Conservation (phyloP, 106 monocot species). For the Dioscorea dumetorum region DNA sequence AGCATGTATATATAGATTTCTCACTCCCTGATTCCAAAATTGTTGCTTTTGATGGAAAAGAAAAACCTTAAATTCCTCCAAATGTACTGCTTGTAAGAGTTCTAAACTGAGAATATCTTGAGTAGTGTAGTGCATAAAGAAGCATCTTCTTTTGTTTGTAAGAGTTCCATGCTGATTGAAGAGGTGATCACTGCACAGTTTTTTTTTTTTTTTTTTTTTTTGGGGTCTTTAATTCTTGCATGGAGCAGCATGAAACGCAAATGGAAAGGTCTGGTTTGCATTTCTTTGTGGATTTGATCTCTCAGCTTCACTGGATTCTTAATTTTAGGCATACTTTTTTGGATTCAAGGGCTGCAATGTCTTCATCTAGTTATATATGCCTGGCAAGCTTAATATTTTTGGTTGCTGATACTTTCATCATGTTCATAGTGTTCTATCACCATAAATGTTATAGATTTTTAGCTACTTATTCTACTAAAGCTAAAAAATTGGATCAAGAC, state of each 20-base stretch:
- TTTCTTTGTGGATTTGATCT: conserved; percentile 29
- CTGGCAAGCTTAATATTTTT: conserved; percentile 57
- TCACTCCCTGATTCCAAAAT: too few species aligned
- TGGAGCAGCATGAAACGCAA: conserved; percentile 75
- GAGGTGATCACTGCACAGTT: conserved; percentile 95
- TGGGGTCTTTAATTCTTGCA: conserved; percentile 83
- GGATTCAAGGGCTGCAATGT: conserved; percentile 23
- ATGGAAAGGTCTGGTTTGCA: conserved; percentile 6
- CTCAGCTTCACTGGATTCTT: conserved; percentile 42
- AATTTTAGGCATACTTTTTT: too few species aligned
- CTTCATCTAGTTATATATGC: conserved; percentile 66
- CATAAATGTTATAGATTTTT: conserved; percentile 59
- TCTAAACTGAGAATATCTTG: too few species aligned
- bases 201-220: too few species aligned
- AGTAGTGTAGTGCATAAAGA: too few species aligned
- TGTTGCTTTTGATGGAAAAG: too few species aligned
- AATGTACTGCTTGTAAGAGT: too few species aligned
- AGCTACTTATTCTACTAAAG: conserved; percentile 1
- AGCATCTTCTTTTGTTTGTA: too few species aligned
- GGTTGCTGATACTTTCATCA: too few species aligned
- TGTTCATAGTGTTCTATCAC: conserved; percentile 23
- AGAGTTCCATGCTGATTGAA: background rate
- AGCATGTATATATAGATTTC: background rate
- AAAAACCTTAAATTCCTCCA: too few species aligned
- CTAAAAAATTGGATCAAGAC: conserved; percentile 20